phyloP scores from a whole-genome alignment of 2,329 filamentous ascomycete genomes.

The Colletotrichum truncatum region DNA sequence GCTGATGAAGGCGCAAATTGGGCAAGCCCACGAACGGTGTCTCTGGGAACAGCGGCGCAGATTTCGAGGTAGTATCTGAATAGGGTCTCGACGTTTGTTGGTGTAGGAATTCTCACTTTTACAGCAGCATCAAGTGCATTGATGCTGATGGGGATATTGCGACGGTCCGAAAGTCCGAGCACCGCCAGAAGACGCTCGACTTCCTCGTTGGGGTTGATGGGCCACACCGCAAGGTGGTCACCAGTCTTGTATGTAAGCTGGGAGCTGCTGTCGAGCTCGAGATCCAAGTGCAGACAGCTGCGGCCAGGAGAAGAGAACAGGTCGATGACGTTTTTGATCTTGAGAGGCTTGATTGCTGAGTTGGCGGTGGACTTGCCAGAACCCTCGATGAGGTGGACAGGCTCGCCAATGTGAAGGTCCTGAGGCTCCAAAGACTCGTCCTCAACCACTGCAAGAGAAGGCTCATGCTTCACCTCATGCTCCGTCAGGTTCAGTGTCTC shows the following conservation, averaged over 20 bases:
- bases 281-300: conserved; percentile 41
- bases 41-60: conserved; percentile 41
- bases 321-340: conserved; percentile 33
- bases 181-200: conserved; percentile 39
- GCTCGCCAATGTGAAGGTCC: conserved; percentile 35
- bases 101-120: conserved; percentile 44
- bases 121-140: conserved; percentile 33
- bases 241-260: conserved; percentile 48
- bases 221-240: conserved; percentile 50
- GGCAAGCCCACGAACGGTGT: conserved; percentile 4
- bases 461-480: conserved; percentile 34
- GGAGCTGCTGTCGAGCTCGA: conserved; percentile 44
- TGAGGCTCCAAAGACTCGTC: conserved; percentile 31
- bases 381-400: conserved; percentile 19
- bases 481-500: conserved; percentile 35
- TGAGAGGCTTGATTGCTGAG: conserved; percentile 31
- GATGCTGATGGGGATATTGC: conserved; percentile 36
- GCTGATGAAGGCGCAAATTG: conserved; percentile 7
- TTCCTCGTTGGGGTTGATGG: conserved; percentile 48
- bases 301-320: conserved; percentile 35
- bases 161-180: conserved; percentile 36
- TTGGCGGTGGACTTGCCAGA: conserved; percentile 21
- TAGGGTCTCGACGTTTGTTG: conserved; percentile 47
- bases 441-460: conserved; percentile 32
- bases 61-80: conserved; percentile 58